Evolutionary conservation across 2,329 filamentous ascomycete genomes (phyloP), one percentile per base, ranked within the genome.

Genomic region (Aphanoascus verrucosus): DNA sequence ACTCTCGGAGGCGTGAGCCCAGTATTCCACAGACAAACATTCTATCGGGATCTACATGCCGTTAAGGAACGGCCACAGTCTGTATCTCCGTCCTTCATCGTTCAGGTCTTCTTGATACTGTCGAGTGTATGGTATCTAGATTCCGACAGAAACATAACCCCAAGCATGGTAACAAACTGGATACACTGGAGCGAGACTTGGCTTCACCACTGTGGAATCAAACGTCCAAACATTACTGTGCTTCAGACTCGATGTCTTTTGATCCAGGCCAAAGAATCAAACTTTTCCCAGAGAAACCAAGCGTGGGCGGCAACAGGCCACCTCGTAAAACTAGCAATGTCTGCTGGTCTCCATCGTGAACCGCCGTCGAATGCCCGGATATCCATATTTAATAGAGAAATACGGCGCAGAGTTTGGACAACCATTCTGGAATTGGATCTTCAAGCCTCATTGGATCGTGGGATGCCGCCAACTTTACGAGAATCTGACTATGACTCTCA

Each of bases 171-270:
- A 1, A 52, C 68, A 20, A 84, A 87, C 61, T 96, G 90, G 66
- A 87, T 97, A 55, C 80, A 84, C 47, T 94, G 97, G 83, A 88
- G 89, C 2, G 91, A 96, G 66, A 82, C 83, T 1, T 85, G 96
- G 56, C 75, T 97, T 40, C 87, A 94, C 63, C 85, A 91, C 63
- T 86, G 89, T 0, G 81, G 72, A 44, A 72, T 76, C 42, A 81
- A 80, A 61, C 74, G 77, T 14, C 70, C 77, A 2, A 75, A 74
- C 1, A 66, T 78, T 1, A 65, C 62, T 1, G 69, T 74, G 54
- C 72, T 79, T 40, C 77, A 79, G 34, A 65, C 79, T 2, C 71
- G 75, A 12, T 75, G 77, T 50, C 64, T 81, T 19, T 62, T 77
- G 9, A 63, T 77, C 5, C 66, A 79, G 5, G 74, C 77, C 0